These are phyloP conservation scores for Zasmidium angulare DNA, from an alignment of 2,329 filamentous ascomycete genomes.

Conservation along the genomic window DNA sequence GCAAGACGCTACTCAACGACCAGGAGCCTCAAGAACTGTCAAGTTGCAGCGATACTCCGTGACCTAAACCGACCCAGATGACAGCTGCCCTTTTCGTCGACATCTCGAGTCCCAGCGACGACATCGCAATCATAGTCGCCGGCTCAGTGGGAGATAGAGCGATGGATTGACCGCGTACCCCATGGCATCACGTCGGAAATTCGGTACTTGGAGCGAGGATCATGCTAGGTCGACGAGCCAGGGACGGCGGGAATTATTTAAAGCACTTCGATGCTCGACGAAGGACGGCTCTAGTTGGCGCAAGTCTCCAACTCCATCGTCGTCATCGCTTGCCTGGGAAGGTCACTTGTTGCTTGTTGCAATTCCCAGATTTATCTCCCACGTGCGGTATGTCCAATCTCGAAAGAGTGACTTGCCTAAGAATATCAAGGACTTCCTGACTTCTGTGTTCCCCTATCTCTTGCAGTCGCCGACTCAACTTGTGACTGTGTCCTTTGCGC, in stretches of 20 bases:
- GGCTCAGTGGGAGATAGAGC: background rate
- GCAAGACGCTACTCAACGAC: too few species aligned
- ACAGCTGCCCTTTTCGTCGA: too few species aligned
- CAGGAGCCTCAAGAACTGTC: too few species aligned
- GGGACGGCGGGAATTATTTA: background rate
- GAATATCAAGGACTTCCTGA: background rate
- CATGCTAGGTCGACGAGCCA: background rate
- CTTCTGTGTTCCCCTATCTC: background rate
- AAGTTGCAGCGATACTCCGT: too few species aligned
- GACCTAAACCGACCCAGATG: too few species aligned
- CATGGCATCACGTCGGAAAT: background rate
- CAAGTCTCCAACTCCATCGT: too few species aligned
- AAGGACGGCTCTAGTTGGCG: too few species aligned
- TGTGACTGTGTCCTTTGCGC: too few species aligned
- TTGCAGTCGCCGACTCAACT: too few species aligned
- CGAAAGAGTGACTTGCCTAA: background rate
- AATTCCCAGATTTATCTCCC: background rate
- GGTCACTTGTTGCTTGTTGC: background rate
- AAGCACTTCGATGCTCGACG: too few species aligned
- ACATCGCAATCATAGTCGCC: background rate
- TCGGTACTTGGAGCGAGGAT: background rate
- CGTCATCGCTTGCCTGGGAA: too few species aligned
- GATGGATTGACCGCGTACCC: background rate
- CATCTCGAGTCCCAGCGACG: background rate
- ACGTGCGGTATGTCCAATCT: background rate